Percentiles rank a stretch among this genome's conserved stretches.
These are phyloP conservation scores for Pseudocercospora ulei DNA, from an alignment of 2,329 filamentous ascomycete species.

Conservation along the genomic window DNA sequence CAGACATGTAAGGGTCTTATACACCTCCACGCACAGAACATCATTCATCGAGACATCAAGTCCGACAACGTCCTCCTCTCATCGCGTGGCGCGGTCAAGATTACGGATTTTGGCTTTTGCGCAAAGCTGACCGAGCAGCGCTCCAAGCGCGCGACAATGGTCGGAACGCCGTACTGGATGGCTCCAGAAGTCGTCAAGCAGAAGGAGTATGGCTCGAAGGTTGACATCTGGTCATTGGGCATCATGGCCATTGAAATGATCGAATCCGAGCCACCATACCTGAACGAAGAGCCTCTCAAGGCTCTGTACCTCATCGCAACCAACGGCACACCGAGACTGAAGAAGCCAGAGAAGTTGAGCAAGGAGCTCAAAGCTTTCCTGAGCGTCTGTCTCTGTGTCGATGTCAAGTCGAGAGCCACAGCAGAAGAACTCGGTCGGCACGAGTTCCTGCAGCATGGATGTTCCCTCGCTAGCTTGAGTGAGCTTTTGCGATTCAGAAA, in stretches of 20 bases:
- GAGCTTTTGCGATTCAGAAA: slow-evolving; percentile 77
- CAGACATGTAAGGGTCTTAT: slow-evolving; percentile 92
- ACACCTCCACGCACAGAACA: slow-evolving; percentile 89
- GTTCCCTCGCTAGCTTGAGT: slow-evolving; percentile 68
- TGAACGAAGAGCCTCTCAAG: slow-evolving; percentile 96
- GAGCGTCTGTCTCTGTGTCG: slow-evolving; percentile 90
- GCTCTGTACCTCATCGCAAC: slow-evolving; percentile 95
- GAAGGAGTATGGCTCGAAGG: slow-evolving; percentile 96
- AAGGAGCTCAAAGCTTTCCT: slow-evolving; percentile 97
- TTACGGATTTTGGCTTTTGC: slow-evolving; percentile 97
- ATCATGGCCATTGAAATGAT: slow-evolving; percentile 99
- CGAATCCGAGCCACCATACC: slow-evolving; percentile 91
- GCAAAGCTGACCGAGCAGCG: slow-evolving; percentile 96
- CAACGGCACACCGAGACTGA: slow-evolving; percentile 89
- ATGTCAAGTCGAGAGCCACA: slow-evolving; percentile 87
- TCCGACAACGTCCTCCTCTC: slow-evolving; percentile 95
- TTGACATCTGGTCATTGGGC: slow-evolving; percentile 96
- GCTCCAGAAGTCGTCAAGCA: slow-evolving; percentile 98
- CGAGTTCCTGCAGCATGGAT: slow-evolving; percentile 90
- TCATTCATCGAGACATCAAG: slow-evolving; percentile 99
- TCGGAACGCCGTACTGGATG: slow-evolving; percentile 99
- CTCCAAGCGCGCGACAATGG: slow-evolving; percentile 97
- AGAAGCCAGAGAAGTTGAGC: slow-evolving; percentile 96
- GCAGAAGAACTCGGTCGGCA: slow-evolving; percentile 81
- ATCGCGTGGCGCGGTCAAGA: slow-evolving; percentile 85